Conservation (phyloP, 2,329 filamentous ascomycete species). For the Aspergillus proliferans region DNA sequence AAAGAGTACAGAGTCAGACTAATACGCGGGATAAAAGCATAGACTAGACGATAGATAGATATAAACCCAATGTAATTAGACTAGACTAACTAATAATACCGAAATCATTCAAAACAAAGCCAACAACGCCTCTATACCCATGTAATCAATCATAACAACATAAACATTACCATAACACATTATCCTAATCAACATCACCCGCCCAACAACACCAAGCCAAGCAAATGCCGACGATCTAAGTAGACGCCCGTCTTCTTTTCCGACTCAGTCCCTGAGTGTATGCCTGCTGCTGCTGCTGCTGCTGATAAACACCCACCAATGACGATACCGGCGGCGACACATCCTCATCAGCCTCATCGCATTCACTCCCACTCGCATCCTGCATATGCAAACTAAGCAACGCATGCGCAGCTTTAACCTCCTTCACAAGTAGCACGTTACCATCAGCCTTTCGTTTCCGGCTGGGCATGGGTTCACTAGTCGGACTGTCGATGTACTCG, state of each 20-base stretch:
- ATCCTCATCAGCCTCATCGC: constrained; percentile 7
- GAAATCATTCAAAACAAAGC: background rate
- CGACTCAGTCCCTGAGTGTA: background rate
- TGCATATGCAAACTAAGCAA: constrained; percentile 31
- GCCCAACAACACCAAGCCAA: background rate
- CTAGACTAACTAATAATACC: background rate
- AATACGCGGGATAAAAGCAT: background rate
- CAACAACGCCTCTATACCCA: background rate
- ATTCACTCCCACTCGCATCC: constrained; percentile 12
- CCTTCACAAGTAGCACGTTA: constrained; percentile 18
- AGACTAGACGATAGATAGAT: background rate
- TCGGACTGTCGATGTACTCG: no score
- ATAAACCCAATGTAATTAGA: background rate
- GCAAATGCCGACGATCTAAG: constrained; percentile 1
- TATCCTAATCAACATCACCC: background rate
- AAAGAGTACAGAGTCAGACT: background rate
- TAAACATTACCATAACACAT: background rate
- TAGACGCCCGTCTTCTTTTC: constrained; percentile 14
- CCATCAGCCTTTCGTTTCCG: constrained; percentile 4
- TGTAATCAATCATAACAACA: background rate
- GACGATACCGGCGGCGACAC: background rate
- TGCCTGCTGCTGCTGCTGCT: background rate
- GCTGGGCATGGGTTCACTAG: background rate
- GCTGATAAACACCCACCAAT: background rate
- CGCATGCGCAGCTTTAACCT: constrained; percentile 34